phyloP scores from a whole-genome alignment of 2,329 filamentous ascomycete species.

The Fusarium nurragi region DNA sequence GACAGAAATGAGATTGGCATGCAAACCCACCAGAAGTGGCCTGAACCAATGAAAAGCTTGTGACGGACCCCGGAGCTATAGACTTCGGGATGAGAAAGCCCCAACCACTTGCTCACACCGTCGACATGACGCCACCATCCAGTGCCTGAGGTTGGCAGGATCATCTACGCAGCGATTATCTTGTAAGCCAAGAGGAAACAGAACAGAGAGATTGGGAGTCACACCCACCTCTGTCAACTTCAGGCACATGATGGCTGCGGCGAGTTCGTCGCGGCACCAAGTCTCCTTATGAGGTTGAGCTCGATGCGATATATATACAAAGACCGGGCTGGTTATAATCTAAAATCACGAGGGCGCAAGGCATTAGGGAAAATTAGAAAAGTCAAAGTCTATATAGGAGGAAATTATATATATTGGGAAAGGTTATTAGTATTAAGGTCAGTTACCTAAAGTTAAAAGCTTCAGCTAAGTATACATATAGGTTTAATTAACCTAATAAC shows the following conservation, averaged over 20 bases:
- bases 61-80: not conserved
- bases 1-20: not conserved
- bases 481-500: no score
- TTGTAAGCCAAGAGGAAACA: no score
- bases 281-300: not conserved
- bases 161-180: not conserved
- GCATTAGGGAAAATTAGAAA: no score
- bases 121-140: not conserved
- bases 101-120: not conserved
- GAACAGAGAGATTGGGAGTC: no score
- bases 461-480: no score
- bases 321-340: no score
- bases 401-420: no score
- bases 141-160: not conserved
- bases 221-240: not conserved
- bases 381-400: no score
- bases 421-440: no score
- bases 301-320: no score
- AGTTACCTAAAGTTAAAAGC: no score
- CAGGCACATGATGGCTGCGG: not conserved
- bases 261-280: not conserved
- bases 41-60: not conserved
- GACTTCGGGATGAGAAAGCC: not conserved
- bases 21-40: not conserved
- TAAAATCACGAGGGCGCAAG: no score